These are phyloP conservation scores for Fraxinus sp. DNA, from an alignment of 305 asterid species.

Conservation along the genomic window DNA sequence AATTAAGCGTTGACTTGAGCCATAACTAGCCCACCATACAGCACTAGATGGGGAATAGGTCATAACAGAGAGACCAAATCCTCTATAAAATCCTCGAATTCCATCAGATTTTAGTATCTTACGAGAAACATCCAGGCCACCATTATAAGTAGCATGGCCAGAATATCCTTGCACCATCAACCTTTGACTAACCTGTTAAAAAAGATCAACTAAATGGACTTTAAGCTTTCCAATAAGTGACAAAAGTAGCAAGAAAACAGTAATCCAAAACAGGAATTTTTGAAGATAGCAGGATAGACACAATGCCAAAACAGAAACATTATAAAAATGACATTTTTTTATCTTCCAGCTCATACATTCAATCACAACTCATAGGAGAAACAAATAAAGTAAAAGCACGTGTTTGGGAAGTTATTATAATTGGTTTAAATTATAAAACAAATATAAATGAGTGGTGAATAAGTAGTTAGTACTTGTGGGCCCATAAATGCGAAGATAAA, in stretches of 20 bases:
- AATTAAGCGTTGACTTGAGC: conserved; percentile 90
- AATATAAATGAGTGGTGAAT: not conserved
- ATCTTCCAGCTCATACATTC: not conserved
- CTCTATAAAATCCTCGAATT: conserved; percentile 84
- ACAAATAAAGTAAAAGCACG: not conserved
- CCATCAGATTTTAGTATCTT: conserved; percentile 81
- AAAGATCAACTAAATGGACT: conserved; percentile 23
- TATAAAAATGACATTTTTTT: not conserved
- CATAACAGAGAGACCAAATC: conserved; percentile 88
- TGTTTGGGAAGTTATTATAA: not conserved
- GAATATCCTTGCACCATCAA: conserved; percentile 99
- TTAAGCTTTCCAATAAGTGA: conserved; percentile 1
- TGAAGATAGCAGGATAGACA: not conserved
- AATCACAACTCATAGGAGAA: not conserved
- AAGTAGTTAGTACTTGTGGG: too few species aligned
- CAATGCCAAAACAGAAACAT: not conserved
- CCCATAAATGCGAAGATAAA: not conserved
- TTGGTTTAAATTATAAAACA: not conserved
- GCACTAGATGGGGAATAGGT: conserved; percentile 98
- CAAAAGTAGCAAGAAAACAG: conserved; percentile 2
- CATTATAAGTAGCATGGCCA: conserved; percentile 88
- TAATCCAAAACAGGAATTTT: conserved; percentile 1
- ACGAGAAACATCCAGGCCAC: conserved; percentile 92
- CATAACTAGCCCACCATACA: conserved; percentile 99
- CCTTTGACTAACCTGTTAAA: conserved; percentile 92